Evolutionary conservation across 768 basidiomycete genomes (phyloP).

Genomic region (Termitomyces sp.): DNA sequence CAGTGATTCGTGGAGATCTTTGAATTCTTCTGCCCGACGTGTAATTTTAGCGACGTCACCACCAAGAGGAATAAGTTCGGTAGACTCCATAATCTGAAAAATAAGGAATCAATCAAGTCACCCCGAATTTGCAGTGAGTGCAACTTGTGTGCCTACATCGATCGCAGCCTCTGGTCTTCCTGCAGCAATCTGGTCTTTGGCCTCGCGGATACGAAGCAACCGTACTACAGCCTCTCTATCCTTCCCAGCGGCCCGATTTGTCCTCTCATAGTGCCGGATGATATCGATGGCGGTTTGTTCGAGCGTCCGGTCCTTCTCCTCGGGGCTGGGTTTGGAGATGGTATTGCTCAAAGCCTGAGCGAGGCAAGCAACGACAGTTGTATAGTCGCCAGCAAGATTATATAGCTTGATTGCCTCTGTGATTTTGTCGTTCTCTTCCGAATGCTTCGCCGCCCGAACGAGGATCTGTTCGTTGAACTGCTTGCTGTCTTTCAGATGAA

Average conservation of each 20-base stretch:
- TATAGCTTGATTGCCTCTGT: constrained; percentile 93
- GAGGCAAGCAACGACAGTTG: constrained; percentile 83
- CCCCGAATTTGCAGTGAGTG: background rate
- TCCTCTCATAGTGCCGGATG: constrained; percentile 74
- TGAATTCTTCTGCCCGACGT: constrained; percentile 84
- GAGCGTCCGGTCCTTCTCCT: constrained; percentile 62
- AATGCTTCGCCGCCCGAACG: constrained; percentile 74
- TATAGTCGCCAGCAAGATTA: constrained; percentile 90
- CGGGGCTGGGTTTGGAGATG: constrained; percentile 56
- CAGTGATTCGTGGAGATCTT: constrained; percentile 78
- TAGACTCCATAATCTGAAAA: constrained; percentile 77
- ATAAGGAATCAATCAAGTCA: background rate
- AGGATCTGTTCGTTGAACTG: constrained; percentile 84
- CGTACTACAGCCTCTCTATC: constrained; percentile 72
- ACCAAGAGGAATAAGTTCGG: constrained; percentile 81
- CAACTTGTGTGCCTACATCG: constrained; percentile 55
- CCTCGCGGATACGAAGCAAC: constrained; percentile 78
- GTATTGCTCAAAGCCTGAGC: constrained; percentile 85
- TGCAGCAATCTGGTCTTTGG: constrained; percentile 68
- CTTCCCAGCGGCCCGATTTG: constrained; percentile 66
- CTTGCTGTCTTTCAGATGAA: constrained; percentile 62
- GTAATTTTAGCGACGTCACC: constrained; percentile 85
- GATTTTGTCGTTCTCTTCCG: constrained; percentile 79
- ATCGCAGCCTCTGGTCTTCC: constrained; percentile 75
- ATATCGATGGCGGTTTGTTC: constrained; percentile 79